A percentile compares a stretch with the other conserved stretches of the same genome.
Evolutionary conservation across 208 protist species (phyloP).

Genomic region (Crithidia sp.): DNA sequence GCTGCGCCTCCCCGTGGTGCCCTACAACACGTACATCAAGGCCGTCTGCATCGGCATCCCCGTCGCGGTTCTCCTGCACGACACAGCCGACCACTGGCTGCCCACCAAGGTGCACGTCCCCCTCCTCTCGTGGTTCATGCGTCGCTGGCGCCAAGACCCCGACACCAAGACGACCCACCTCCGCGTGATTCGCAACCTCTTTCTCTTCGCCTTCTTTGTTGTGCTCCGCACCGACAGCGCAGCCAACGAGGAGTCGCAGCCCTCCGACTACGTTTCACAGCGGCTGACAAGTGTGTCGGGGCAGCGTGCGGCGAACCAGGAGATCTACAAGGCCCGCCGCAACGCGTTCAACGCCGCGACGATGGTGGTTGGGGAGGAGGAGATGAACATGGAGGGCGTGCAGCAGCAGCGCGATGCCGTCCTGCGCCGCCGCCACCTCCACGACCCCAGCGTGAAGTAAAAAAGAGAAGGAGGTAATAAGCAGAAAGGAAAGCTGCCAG

Average conservation of each 20-base stretch:
- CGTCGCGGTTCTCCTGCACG: constrained; percentile 76
- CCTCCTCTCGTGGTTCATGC: constrained; percentile 80
- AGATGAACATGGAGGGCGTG: constrained; percentile 72
- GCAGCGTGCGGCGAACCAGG: constrained; percentile 52
- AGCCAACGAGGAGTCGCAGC: constrained; percentile 46
- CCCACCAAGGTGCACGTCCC: constrained; percentile 55
- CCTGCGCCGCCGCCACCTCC: constrained; percentile 80
- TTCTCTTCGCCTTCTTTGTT: constrained; percentile 77
- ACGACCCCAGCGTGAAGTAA: constrained; percentile 63
- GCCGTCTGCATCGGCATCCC: constrained; percentile 72
- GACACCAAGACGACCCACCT: constrained; percentile 64
- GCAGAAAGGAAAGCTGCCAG: not conserved
- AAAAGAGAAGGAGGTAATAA: not conserved
- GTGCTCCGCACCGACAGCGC: constrained; percentile 53
- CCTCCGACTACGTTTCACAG: constrained; percentile 76
- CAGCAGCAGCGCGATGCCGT: constrained; percentile 85
- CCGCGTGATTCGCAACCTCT: constrained; percentile 56
- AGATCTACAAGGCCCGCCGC: constrained; percentile 68
- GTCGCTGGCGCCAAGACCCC: constrained; percentile 67
- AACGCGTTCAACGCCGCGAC: constrained; percentile 65
- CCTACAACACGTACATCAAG: constrained; percentile 61
- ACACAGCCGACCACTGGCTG: constrained; percentile 82
- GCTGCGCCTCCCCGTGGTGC: constrained; percentile 58
- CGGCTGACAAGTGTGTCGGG: constrained; percentile 61
- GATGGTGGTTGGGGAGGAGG: constrained; percentile 76